Base-by-base conservation (phyloP, 1,284 basidiomycete genomes). In the Erythrobasidium hasegawianum region DNA sequence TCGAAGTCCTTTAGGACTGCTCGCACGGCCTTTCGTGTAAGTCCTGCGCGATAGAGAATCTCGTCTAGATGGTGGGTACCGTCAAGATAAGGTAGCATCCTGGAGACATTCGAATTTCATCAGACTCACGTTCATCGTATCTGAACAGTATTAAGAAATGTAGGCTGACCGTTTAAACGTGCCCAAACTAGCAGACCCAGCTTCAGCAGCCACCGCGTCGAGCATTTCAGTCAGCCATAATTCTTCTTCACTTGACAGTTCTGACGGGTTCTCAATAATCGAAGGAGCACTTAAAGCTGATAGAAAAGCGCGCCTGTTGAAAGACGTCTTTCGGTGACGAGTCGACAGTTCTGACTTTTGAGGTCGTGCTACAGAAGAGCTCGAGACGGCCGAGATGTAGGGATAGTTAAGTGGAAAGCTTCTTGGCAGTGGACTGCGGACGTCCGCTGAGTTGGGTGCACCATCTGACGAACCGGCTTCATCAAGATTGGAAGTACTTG, bases 1-100 rank as follows among this genome's bases (percentile, higher is more conserved):
- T 71, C 65, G 58, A 72, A 74, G 3, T 68, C 61, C 13, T 69
- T 26, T 18, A 72, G 60, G 20, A 71, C 61, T 14, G 20, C 33
- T 29, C 62, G 38, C 7, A 74, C 54, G 38, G 70, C 69, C 29
- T 69, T 71, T 20, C 71, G 64, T 33, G 73, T 68, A 9, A 74
- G 64, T 11, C 64, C 57, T 0, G 70, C 56, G 13, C 71, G 68
- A 39, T 70, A 71, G 4, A 71, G 68, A 27, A 74, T 71, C 66
- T 74, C 72, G 54, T 74, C 73, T 47, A 73, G 65, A 50, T 73
- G 71, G 29, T 71, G 68, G 13, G 81, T 88, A 77, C 79, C 81
- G 11, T 79, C 90, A 8, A 74, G 73, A 20, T 90, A 87, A 85
- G 70, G 68, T 26, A 74, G 66, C 50, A 72, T 71, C 43, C 66